phyloP scores from a whole-genome alignment of 306 rosid genomes.

The Glycine latifolia region DNA sequence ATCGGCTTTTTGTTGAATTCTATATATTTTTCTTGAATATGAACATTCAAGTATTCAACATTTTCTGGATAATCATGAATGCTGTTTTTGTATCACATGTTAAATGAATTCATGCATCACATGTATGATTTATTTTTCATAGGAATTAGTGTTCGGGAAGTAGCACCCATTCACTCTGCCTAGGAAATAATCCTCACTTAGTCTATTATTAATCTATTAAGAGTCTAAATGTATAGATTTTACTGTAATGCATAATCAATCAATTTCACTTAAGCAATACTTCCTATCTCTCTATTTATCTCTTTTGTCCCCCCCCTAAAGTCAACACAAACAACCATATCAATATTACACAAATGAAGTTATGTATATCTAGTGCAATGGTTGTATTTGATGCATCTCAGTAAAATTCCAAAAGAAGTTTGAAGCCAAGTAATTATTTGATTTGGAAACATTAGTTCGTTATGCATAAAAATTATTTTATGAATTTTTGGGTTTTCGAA shows the following conservation, averaged over 20 bases:
- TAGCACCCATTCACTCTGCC: not conserved
- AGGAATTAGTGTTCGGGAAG: not conserved
- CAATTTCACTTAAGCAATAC: not conserved
- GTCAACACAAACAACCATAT: not conserved
- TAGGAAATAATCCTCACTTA: not conserved
- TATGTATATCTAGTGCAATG: slow-evolving; percentile 1
- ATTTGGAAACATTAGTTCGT: slow-evolving; percentile 24
- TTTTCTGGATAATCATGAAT: slow-evolving; percentile 5
- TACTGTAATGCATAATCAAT: not conserved
- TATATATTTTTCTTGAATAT: slow-evolving; percentile 27
- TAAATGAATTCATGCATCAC: no score
- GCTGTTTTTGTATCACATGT: not conserved
- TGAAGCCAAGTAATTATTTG: slow-evolving; percentile 19
- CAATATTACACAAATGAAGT: not conserved
- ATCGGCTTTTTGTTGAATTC: slow-evolving; percentile 33
- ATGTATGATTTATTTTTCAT: not conserved
- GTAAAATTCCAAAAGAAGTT: slow-evolving; percentile 15
- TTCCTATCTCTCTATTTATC: not conserved
- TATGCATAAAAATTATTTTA: slow-evolving; percentile 6
- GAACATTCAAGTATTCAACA: not conserved
- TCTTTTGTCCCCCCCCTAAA: not conserved
- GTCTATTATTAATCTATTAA: not conserved
- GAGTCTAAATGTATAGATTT: not conserved
- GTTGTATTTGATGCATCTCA: slow-evolving; percentile 15
- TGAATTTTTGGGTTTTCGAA: slow-evolving; percentile 27